These are phyloP conservation scores for Myriosclerotinia curreyana DNA, from an alignment of 2,329 filamentous ascomycete genomes.

Conservation along the genomic window DNA sequence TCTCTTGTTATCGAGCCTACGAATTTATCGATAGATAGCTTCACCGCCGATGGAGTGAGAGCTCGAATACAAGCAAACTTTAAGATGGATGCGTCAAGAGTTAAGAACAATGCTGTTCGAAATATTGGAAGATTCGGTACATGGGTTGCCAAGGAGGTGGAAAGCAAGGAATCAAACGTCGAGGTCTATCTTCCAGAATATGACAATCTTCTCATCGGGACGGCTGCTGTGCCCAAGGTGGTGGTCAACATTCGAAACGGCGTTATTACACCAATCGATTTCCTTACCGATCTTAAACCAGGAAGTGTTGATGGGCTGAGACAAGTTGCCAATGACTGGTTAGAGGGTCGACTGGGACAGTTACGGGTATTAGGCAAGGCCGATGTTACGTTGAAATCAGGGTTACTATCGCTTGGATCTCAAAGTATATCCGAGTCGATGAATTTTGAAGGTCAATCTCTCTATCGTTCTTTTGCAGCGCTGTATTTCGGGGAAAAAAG, in stretches of 20 bases:
- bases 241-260: conserved; percentile 75
- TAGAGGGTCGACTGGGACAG: conserved; percentile 71
- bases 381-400: conserved; percentile 71
- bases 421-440: conserved; percentile 73
- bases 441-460: conserved; percentile 77
- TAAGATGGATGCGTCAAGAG: conserved; percentile 71
- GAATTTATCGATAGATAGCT: conserved; percentile 78
- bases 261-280: conserved; percentile 72
- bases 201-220: conserved; percentile 71
- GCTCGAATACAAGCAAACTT: conserved; percentile 82
- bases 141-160: conserved; percentile 73
- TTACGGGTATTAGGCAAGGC: conserved; percentile 73
- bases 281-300: conserved; percentile 71
- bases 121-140: conserved; percentile 75
- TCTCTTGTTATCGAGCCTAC: conserved; percentile 80
- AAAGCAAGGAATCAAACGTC: conserved; percentile 69
- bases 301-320: conserved; percentile 76
- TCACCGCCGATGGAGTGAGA: conserved; percentile 73
- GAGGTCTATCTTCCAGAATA: conserved; percentile 82
- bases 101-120: conserved; percentile 67
- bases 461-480: conserved; percentile 61
- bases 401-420: conserved; percentile 73
- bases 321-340: conserved; percentile 80
- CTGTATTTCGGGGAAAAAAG: conserved; percentile 60
- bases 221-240: conserved; percentile 70